Evolutionary conservation across 2,329 filamentous ascomycete genomes (phyloP).

Genomic region (Lasiodiplodia sp.): DNA sequence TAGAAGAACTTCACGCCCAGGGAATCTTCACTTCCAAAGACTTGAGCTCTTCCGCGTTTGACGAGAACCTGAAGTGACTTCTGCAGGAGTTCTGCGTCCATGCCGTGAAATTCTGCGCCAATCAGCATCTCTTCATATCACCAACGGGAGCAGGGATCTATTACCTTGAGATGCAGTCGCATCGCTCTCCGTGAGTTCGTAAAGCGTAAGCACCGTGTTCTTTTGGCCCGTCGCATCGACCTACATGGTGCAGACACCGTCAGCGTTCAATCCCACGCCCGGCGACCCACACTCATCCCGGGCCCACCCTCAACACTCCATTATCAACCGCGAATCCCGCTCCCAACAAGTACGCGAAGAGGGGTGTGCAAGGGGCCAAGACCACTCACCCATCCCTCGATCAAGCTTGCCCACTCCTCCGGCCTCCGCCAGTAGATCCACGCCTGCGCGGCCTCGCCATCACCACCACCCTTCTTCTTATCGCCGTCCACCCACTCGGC

Average conservation of each 20-base stretch:
- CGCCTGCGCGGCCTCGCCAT: constrained; percentile 49
- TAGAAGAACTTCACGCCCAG: constrained; percentile 97
- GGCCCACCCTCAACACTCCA: background rate
- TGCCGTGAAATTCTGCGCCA: constrained; percentile 75
- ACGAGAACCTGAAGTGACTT: constrained; percentile 82
- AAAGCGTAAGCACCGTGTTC: constrained; percentile 87
- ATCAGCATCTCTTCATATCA: background rate
- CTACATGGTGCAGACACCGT: background rate
- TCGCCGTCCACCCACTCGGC: constrained; percentile 68
- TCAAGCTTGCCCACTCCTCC: constrained; percentile 85
- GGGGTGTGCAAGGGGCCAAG: background rate
- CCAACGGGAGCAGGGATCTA: constrained; percentile 35
- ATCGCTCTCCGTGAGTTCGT: constrained; percentile 91
- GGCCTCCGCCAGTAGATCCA: constrained; percentile 87
- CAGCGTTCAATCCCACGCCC: background rate
- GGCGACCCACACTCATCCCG: background rate
- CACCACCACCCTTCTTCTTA: constrained; percentile 31
- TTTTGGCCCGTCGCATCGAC: constrained; percentile 87
- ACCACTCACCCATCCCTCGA: constrained; percentile 70
- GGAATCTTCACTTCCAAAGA: constrained; percentile 88
- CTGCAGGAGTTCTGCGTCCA: constrained; percentile 82
- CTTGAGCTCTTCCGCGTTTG: constrained; percentile 88
- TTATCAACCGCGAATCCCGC: background rate
- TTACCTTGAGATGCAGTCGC: constrained; percentile 70
- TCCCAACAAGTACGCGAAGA: background rate